These are phyloP conservation scores for Fusarium pininemorale DNA, from an alignment of 2,329 filamentous ascomycete species.

Conservation along the genomic window DNA sequence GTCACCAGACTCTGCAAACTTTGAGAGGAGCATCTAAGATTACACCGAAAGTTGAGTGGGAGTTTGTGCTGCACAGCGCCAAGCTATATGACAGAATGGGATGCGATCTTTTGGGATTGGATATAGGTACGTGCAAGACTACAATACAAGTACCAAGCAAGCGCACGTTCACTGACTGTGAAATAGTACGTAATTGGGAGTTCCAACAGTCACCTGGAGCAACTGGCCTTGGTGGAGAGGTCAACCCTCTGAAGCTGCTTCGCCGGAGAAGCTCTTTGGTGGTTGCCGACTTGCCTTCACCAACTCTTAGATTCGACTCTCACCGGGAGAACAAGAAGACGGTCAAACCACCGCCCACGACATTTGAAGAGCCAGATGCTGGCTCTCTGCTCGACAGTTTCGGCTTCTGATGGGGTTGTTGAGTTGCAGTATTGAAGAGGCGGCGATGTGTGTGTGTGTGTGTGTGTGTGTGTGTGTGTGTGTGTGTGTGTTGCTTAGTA, in stretches of 20 bases:
- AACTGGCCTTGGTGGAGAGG: constrained; percentile 54
- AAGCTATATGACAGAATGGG: constrained; percentile 90
- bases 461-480: not conserved
- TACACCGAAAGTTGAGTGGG: constrained; percentile 82
- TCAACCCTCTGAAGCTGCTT: constrained; percentile 74
- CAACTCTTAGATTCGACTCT: constrained; percentile 53
- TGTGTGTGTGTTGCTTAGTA: not conserved
- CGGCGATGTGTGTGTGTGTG: not conserved
- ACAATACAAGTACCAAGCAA: not conserved
- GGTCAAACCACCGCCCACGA: constrained; percentile 71
- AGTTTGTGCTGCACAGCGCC: constrained; percentile 88
- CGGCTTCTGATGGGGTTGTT: constrained; percentile 72
- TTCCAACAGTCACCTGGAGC: constrained; percentile 66
- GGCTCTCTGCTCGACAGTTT: constrained; percentile 91
- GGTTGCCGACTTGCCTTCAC: constrained; percentile 74
- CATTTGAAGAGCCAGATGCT: constrained; percentile 92
- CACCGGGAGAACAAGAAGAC: constrained; percentile 50
- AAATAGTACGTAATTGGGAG: constrained; percentile 78
- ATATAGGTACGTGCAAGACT: constrained; percentile 68
- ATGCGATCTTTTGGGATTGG: constrained; percentile 87
- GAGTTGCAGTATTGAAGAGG: not conserved
- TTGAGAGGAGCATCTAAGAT: constrained; percentile 86
- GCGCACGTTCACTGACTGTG: constrained; percentile 22
- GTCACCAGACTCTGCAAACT: constrained; percentile 83
- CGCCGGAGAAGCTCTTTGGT: constrained; percentile 79